These are phyloP conservation scores for Rhizoctonia solani DNA, from an alignment of 1,284 basidiomycete species.

Conservation along the genomic window DNA sequence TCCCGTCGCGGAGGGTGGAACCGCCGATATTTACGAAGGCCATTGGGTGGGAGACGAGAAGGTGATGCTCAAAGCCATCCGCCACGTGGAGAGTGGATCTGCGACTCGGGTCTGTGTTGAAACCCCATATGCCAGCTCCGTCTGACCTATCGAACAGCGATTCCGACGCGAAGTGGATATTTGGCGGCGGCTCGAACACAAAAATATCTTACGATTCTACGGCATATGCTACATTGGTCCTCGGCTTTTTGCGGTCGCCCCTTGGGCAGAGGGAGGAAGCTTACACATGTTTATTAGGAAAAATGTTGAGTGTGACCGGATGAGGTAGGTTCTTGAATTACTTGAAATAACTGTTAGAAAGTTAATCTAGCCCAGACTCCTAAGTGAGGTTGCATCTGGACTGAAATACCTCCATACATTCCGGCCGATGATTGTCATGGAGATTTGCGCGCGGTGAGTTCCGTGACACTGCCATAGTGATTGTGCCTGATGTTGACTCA, in stretches of 20 bases:
- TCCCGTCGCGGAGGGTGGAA: not conserved
- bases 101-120: not conserved
- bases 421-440: constrained; percentile 8
- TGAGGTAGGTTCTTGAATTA: not conserved
- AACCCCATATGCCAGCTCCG: not conserved
- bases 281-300: not conserved
- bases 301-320: not conserved
- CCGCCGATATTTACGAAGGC: constrained; percentile 11
- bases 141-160: not conserved
- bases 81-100: not conserved
- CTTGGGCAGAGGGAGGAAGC: constrained; percentile 13
- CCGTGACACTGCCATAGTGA: not conserved
- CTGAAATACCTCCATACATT: constrained; percentile 5
- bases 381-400: constrained; percentile 18
- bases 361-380: not conserved
- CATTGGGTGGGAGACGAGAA: constrained; percentile 14
- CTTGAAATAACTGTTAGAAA: not conserved
- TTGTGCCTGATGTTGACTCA: not conserved
- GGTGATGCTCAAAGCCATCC: constrained; percentile 12
- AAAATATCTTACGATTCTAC: constrained; percentile 2
- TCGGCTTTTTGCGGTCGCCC: constrained; percentile 13
- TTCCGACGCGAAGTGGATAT: constrained; percentile 15
- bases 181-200: constrained; percentile 13
- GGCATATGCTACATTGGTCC: constrained; percentile 13
- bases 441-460: constrained; percentile 19